Evolutionary conservation across 352 stramenopile genomes (phyloP), one percentile per base, ranked within the genome.

Genomic region (Aphanomyces invadans): DNA sequence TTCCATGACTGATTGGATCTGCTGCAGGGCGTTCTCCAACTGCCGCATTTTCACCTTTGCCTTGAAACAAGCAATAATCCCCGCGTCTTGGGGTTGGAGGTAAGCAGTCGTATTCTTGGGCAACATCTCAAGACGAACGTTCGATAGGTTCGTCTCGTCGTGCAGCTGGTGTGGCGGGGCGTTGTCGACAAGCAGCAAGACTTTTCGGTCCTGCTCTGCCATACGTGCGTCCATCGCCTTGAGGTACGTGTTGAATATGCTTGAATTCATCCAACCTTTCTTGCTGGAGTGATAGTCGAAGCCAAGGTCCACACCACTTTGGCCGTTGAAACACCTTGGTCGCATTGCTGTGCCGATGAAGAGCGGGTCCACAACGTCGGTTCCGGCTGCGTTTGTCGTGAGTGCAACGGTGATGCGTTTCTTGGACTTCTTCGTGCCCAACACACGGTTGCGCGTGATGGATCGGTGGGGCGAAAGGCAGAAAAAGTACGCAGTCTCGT

Each of bases 401-500:
- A 65, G 42, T 10, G 42, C 57, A 29, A 65, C 3, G 3, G 57
- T 65, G n/a, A 65, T 65, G 4, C 57, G 29, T 19, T 39, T 53
- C n/a, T 65, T 65, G 9, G 57, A 65, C 46, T 65, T 51, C 31
- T 65, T 65, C 9, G 26, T 39, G n/a, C 46, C 46, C 9, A 25
- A 25, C 4, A 57, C 49, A n/a, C 49, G 49, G 19, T 38, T 9
- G 17, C 49, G 23, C 7, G 49, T 57, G 23, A 57, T 32, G 9
- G 49, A 57, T 21, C 49, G 49, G 49, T 57, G 49, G 4, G 49
- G 49, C 17, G 29, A 32, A 17, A 33, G 15, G 29, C 49, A 57
- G 42, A 71, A 73, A 44, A 66, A 69, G 33, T 63, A 67, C 1
- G 56, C 56, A 4, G 46, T 70, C 46, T 70, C 62, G 21, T 73